Conservation (phyloP, 768 basidiomycete species). For the Hirschioporus abietinus region DNA sequence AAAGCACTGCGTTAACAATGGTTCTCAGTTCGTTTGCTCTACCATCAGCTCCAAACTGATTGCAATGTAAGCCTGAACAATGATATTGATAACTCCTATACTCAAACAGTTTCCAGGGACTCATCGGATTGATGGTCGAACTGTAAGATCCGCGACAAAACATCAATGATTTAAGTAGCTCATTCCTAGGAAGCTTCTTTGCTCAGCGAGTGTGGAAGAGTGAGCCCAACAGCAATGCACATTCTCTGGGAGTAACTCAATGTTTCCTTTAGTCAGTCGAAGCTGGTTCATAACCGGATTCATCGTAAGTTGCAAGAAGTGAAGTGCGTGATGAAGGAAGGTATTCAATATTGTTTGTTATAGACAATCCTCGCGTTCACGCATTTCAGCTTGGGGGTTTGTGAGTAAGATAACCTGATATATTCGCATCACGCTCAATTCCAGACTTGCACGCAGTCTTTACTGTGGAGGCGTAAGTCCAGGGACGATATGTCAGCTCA, state of each 20-base stretch:
- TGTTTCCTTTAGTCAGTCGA: conserved; percentile 33
- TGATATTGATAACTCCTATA: neutral
- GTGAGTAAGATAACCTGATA: neutral
- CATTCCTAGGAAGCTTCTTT: conserved; percentile 37
- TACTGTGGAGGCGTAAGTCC: conserved; percentile 33
- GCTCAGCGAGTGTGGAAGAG: conserved; percentile 47
- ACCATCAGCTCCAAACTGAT: conserved; percentile 45
- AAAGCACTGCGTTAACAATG: neutral
- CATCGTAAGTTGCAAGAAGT: conserved; percentile 30
- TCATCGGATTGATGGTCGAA: conserved; percentile 46
- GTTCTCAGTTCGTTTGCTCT: neutral
- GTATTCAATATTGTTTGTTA: neutral
- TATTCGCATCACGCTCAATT: neutral
- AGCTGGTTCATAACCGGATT: conserved; percentile 35
- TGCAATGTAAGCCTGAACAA: conserved; percentile 32
- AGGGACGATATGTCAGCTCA: neutral
- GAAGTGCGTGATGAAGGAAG: neutral
- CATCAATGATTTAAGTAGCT: conserved; percentile 3
- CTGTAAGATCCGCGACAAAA: conserved; percentile 24
- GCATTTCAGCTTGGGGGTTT: conserved; percentile 29
- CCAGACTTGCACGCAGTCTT: conserved; percentile 22
- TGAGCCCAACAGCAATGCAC: conserved; percentile 19
- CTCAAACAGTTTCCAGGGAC: conserved; percentile 26
- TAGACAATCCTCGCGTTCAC: conserved; percentile 36
- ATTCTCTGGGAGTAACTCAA: neutral